These are phyloP conservation scores for Claviceps sorghi DNA, from an alignment of 2,329 filamentous ascomycete genomes.

Conservation along the genomic window DNA sequence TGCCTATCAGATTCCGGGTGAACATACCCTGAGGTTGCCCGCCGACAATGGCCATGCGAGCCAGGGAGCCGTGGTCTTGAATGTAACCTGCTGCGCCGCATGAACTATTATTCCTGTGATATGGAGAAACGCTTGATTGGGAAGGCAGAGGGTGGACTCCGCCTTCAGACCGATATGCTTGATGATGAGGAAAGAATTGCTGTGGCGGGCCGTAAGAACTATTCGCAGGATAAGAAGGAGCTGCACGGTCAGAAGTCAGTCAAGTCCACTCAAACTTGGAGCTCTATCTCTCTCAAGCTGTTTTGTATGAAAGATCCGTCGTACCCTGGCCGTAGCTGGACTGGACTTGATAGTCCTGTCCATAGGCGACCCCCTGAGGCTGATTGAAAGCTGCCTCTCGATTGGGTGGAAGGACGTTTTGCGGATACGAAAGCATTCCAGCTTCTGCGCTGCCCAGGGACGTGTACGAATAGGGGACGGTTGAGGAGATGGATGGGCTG, in stretches of 20 bases:
- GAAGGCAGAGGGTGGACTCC: constrained; percentile 13
- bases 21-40: constrained; percentile 65
- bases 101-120: constrained; percentile 15
- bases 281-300: background rate
- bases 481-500: constrained; percentile 65
- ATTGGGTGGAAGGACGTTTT: constrained; percentile 23
- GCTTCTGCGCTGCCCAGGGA: constrained; percentile 25
- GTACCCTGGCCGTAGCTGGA: constrained; percentile 20
- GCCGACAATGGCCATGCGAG: constrained; percentile 25
- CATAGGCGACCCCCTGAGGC: constrained; percentile 16
- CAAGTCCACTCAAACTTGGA: background rate
- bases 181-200: constrained; percentile 23
- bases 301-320: background rate
- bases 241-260: constrained; percentile 1
- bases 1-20: constrained; percentile 87
- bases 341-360: constrained; percentile 19
- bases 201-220: constrained; percentile 22
- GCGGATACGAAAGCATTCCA: constrained; percentile 15
- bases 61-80: constrained; percentile 17
- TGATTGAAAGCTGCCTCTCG: constrained; percentile 21
- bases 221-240: constrained; percentile 17
- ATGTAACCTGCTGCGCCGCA: constrained; percentile 11
- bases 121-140: constrained; percentile 14
- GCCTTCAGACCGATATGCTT: constrained; percentile 16
- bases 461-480: constrained; percentile 62